Conservation (phyloP, 164 flowering plant species). For the Vitis rupestris region DNA sequence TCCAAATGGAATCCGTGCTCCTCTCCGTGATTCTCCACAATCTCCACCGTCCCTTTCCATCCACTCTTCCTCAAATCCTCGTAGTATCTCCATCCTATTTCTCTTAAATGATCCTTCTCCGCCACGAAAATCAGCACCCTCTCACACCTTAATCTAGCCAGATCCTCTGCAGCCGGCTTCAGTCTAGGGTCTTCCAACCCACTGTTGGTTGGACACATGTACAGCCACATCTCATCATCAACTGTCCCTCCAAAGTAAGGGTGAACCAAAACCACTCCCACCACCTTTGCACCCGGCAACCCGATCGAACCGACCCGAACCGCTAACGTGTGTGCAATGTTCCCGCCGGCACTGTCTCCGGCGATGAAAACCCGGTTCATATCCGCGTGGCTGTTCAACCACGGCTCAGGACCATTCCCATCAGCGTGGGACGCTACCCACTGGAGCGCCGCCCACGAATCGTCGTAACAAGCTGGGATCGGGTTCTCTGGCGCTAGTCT, state of each 20-base stretch:
- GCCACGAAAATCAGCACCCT: constrained; percentile 32
- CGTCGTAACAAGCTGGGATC: constrained; percentile 32
- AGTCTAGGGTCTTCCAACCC: constrained; percentile 32
- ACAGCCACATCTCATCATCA: constrained; percentile 23
- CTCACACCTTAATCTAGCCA: constrained; percentile 22
- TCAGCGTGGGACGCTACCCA: no score
- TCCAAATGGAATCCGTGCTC: constrained; percentile 29
- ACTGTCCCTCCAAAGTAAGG: constrained; percentile 20
- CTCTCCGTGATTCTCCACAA: constrained; percentile 21
- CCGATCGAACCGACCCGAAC: constrained; percentile 6
- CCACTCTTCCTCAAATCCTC: constrained; percentile 29
- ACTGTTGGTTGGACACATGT: constrained; percentile 22
- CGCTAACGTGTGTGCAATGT: constrained; percentile 8
- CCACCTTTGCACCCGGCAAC: constrained; percentile 5
- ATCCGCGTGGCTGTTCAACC: constrained; percentile 27
- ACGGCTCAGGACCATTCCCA: constrained; percentile 22
- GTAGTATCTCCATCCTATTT: constrained; percentile 12
- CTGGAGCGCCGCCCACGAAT: no score
- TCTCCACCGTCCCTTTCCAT: constrained; percentile 35
- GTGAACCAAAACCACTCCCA: constrained; percentile 10
- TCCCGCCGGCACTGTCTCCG: constrained; percentile 35
- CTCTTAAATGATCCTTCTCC: constrained; percentile 25
- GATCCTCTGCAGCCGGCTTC: constrained; percentile 31
- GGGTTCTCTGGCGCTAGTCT: constrained; percentile 38
- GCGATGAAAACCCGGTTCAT: constrained; percentile 17